Percentiles rank a stretch among this genome's conserved stretches.
These are phyloP conservation scores for Corchorus olitorius DNA, from an alignment of 345 rosid genomes.

Conservation along the genomic window DNA sequence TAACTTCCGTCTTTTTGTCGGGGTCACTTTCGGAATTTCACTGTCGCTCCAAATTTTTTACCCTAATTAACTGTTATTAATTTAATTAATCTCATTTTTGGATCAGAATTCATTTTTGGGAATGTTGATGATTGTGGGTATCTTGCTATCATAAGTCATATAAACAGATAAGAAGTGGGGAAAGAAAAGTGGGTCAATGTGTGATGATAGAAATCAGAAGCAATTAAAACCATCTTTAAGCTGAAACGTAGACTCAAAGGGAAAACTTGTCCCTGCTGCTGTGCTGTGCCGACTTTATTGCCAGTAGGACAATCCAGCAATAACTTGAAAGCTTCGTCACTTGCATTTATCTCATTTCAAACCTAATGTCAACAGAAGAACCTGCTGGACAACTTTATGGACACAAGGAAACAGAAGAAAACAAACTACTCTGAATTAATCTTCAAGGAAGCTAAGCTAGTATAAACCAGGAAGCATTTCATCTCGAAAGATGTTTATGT, in stretches of 20 bases:
- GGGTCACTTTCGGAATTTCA: not conserved
- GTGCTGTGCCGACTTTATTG: not conserved
- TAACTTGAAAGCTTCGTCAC: not conserved
- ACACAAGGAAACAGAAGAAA: not conserved
- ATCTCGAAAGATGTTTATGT: not conserved
- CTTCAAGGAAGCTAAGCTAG: too few relatives aligned
- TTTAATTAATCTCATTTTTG: too few relatives aligned
- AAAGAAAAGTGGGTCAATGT: not conserved
- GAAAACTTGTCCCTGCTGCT: not conserved
- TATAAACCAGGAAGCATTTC: too few relatives aligned
- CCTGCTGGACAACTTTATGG: not conserved
- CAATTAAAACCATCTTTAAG: constrained; percentile 1
- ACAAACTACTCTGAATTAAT: not conserved
- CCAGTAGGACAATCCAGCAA: constrained; percentile 9
- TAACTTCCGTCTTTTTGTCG: not conserved
- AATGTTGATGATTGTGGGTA: not conserved
- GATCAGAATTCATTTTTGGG: too few relatives aligned
- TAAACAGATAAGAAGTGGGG: too few relatives aligned
- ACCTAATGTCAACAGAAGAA: not conserved
- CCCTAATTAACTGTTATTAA: too few relatives aligned
- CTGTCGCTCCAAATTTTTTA: not conserved
- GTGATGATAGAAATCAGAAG: not conserved
- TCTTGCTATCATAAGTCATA: not conserved
- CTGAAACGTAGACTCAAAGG: constrained; percentile 13
- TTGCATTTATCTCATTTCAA: not conserved